Evolutionary conservation across 495 filamentous ascomycete genomes (phyloP), one percentile per base, ranked within the genome.

Genomic region (Polyplosphaeria fusca): DNA sequence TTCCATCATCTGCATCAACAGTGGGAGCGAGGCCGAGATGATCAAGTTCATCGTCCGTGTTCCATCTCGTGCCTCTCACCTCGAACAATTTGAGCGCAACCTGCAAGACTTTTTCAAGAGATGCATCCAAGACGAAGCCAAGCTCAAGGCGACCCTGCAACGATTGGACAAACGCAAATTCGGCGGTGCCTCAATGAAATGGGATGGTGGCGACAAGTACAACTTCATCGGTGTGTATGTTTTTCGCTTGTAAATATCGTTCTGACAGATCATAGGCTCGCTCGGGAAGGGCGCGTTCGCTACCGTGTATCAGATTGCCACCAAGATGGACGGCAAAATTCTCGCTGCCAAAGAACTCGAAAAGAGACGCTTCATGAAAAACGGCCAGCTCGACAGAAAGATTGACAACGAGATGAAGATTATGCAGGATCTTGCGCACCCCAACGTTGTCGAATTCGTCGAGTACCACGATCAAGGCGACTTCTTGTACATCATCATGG

Each of bases 221-320:
- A 94, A 93, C 64, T 81, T 89, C 2, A 79, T 87, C 7, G 82
- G 82, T 63, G 20, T 23, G 60, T 55, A 7, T 20, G 23, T 3
- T n/a, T n/a, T 12, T 48, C 20, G 11, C n/a, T 39, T 18, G 20
- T 14, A 20, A 5, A 14, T 3, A 18, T 20, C 12, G 25, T 40
- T 20, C 47, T 58, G 27, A 58, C 26, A 2, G 14, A 32, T 23
- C 3, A 26, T 27, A 63, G 61, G 58, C 23, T 77, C 82, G 32
- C 86, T 98, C 49, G 93, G 94, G 19, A 89, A 90, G 65, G 93
- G 93, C 5, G 90, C 94, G 3, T 97, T 97, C 73, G 94, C 93
- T 30, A 88, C 82, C 0, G 93, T 98, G 0, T 89, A 94, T 68
- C 87, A 88, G 68, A 76, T 94, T 14, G 87, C 92, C 1, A 82